A percentile compares a stretch with the other conserved stretches of the same genome.
Conservation (phyloP, 306 rosid species). For the Sicyos baderoa region DNA sequence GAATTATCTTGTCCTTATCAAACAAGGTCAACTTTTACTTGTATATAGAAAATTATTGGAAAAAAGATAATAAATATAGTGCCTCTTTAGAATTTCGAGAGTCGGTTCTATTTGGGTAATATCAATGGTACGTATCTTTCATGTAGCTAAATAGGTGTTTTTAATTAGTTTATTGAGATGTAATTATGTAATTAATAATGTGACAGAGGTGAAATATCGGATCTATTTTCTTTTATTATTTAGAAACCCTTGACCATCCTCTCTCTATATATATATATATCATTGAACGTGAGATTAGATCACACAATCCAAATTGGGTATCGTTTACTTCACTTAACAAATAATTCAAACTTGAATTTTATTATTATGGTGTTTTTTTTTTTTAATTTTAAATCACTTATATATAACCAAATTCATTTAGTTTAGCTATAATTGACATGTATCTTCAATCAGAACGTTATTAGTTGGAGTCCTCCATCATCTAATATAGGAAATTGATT, state of each 20-base stretch:
- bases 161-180: background rate
- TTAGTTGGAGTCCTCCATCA: no score
- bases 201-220: background rate
- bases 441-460: no score
- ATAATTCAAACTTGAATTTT: background rate
- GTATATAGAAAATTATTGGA: background rate
- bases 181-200: background rate
- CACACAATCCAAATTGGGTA: background rate
- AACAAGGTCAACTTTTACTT: background rate
- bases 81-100: background rate
- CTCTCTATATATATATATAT: no score
- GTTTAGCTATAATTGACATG: no score
- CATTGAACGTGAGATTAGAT: background rate
- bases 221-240: background rate
- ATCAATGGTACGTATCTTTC: background rate
- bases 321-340: background rate
- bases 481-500: no score
- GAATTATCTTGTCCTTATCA: background rate
- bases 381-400: no score
- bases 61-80: no score
- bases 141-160: background rate
- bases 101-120: background rate
- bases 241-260: background rate
- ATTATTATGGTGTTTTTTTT: no score
- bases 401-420: no score